Conservation (phyloP, 768 basidiomycete species). For the Rhodotorula babjevae region DNA sequence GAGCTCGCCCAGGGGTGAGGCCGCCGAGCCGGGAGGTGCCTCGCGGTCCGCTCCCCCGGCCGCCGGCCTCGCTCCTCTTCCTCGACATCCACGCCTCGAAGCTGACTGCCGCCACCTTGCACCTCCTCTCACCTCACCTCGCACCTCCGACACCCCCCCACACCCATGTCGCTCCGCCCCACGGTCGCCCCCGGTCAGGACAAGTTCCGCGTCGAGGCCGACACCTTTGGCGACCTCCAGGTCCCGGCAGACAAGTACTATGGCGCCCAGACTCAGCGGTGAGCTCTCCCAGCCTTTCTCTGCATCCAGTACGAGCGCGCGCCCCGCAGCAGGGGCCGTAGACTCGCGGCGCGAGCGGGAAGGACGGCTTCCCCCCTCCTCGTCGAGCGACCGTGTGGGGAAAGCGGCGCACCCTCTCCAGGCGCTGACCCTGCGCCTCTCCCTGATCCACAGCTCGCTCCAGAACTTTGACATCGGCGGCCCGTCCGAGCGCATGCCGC, state of each 20-base stretch:
- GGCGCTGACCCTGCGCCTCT: neutral
- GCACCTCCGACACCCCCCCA: neutral
- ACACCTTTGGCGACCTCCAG: slow-evolving; percentile 91
- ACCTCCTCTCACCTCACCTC: neutral
- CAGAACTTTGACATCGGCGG: slow-evolving; percentile 99
- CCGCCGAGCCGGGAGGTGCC: neutral
- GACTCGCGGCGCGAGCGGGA: neutral
- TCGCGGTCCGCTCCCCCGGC: fast-evolving
- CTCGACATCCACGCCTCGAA: neutral
- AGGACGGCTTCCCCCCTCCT: neutral
- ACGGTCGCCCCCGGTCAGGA: slow-evolving; percentile 27
- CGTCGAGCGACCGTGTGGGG: neutral
- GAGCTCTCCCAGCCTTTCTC: neutral
- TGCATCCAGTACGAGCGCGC: too few relatives aligned
- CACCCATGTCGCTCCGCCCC: slow-evolving; percentile 19
- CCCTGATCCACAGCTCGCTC: slow-evolving; percentile 60
- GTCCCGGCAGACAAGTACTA: slow-evolving; percentile 87
- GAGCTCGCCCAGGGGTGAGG: too few relatives aligned
- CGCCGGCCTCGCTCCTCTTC: neutral
- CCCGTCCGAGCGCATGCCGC: slow-evolving; percentile 82
- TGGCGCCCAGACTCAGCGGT: slow-evolving; percentile 98
- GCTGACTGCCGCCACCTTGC: neutral
- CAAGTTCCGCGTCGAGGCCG: slow-evolving; percentile 60
- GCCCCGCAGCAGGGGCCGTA: too few relatives aligned
- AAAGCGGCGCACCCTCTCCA: neutral